Conservation (phyloP, 441 rosid genomes). For the Pelargonium cotyledonis region DNA sequence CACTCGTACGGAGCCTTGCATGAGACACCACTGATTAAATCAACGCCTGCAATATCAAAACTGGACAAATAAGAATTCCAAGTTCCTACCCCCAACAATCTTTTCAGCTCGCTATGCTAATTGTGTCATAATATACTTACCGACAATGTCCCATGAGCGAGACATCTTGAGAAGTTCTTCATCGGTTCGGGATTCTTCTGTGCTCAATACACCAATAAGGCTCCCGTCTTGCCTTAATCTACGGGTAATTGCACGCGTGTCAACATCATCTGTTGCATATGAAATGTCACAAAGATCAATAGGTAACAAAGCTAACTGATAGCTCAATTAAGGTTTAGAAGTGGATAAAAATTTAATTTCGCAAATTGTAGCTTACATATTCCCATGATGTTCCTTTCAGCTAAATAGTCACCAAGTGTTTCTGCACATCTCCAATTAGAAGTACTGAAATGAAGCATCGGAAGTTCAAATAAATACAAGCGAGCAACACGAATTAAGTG, state of each 20-base stretch:
- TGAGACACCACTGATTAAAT: slow-evolving; percentile 78
- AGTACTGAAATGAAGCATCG: slow-evolving; percentile 39
- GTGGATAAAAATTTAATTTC: too few species aligned
- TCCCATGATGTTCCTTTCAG: slow-evolving; percentile 87
- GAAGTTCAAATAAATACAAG: background rate
- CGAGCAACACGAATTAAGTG: background rate
- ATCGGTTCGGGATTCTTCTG: slow-evolving; percentile 63
- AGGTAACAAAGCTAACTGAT: background rate
- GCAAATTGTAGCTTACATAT: slow-evolving; percentile 41
- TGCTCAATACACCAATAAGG: slow-evolving; percentile 79
- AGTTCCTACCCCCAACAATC: background rate
- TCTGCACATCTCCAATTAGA: slow-evolving; percentile 86
- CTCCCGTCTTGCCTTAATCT: slow-evolving; percentile 91
- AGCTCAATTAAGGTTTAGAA: background rate
- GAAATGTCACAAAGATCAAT: slow-evolving; percentile 10
- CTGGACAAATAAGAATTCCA: slow-evolving; percentile 2
- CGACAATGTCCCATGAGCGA: slow-evolving; percentile 79
- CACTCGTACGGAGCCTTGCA: slow-evolving; percentile 71
- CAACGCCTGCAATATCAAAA: slow-evolving; percentile 48
- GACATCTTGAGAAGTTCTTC: slow-evolving; percentile 72
- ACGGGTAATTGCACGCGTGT: slow-evolving; percentile 88
- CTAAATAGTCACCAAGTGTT: slow-evolving; percentile 66
- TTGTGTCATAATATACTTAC: slow-evolving; percentile 27
- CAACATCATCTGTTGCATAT: slow-evolving; percentile 62
- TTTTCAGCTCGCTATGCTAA: slow-evolving; percentile 2